A percentile compares a stretch with the other conserved stretches of the same genome.
Conservation (phyloP, 1,139 yeast species). For the Meyerozyma guilliermondii region DNA sequence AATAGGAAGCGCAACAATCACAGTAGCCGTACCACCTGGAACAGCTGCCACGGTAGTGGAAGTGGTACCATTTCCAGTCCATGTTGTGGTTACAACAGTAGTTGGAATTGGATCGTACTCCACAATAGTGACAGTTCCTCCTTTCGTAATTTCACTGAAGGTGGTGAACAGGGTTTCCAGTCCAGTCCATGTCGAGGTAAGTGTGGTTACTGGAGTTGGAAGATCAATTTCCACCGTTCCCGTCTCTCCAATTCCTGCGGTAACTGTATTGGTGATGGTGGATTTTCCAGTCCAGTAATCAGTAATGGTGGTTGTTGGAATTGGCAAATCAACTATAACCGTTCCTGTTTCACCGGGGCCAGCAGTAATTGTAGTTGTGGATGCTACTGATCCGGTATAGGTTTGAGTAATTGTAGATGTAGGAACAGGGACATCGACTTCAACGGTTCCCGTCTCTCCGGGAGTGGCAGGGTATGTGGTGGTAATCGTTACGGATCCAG, state of each 20-base stretch:
- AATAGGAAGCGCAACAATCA: slow-evolving; percentile 14
- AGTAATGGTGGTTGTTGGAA: slow-evolving; percentile 9
- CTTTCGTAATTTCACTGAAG: slow-evolving; percentile 8
- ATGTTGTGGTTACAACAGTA: slow-evolving; percentile 10
- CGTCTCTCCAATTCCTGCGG: slow-evolving; percentile 7
- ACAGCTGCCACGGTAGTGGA: slow-evolving; percentile 3
- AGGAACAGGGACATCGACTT: slow-evolving; percentile 3
- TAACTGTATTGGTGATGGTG: neutral
- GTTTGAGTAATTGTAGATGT: slow-evolving; percentile 4
- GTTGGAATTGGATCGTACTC: slow-evolving; percentile 7
- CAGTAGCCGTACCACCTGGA: slow-evolving; percentile 12
- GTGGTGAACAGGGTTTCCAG: slow-evolving; percentile 7
- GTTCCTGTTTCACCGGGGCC: slow-evolving; percentile 11
- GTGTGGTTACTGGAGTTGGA: slow-evolving; percentile 16
- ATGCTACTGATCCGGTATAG: slow-evolving; percentile 5
- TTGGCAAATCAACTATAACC: slow-evolving; percentile 11
- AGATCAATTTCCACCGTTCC: slow-evolving; percentile 13
- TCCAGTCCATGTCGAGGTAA: slow-evolving; percentile 14
- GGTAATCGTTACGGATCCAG: slow-evolving; percentile 2
- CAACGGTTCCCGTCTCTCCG: slow-evolving; percentile 3
- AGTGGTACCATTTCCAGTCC: slow-evolving; percentile 8
- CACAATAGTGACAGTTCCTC: slow-evolving; percentile 6
- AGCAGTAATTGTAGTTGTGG: slow-evolving; percentile 5
- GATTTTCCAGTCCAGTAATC: neutral
- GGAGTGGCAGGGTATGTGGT: slow-evolving; percentile 1